Evolutionary conservation across 495 filamentous ascomycete species (phyloP).

Genomic region (Staphylotrichum tortipilum): DNA sequence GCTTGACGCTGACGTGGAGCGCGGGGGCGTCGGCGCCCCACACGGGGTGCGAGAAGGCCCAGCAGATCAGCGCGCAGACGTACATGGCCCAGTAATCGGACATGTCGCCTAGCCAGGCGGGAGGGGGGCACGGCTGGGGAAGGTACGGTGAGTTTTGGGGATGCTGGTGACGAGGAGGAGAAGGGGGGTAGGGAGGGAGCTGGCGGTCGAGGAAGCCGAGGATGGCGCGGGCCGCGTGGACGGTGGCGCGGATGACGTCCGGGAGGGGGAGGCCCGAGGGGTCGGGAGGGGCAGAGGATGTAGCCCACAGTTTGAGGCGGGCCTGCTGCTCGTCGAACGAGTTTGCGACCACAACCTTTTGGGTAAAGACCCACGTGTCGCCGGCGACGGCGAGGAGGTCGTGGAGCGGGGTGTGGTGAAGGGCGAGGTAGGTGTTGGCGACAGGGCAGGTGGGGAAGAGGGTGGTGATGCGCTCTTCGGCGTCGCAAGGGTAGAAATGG

Average conservation of each 20-base stretch:
- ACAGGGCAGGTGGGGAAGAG: slow-evolving; percentile 33
- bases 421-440: slow-evolving; percentile 39
- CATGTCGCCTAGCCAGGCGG: slow-evolving; percentile 26
- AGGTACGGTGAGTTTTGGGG: too few relatives aligned
- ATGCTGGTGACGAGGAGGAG: slow-evolving; percentile 7
- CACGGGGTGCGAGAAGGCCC: slow-evolving; percentile 32
- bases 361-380: slow-evolving; percentile 40
- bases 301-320: slow-evolving; percentile 31
- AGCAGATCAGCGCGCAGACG: slow-evolving; percentile 40
- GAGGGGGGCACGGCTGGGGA: background rate
- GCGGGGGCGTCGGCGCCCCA: background rate
- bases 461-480: slow-evolving; percentile 26
- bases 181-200: too few relatives aligned
- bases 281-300: too few relatives aligned
- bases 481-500: slow-evolving; percentile 16
- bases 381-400: slow-evolving; percentile 41
- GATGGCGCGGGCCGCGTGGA: slow-evolving; percentile 28
- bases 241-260: slow-evolving; percentile 19
- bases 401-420: slow-evolving; percentile 40
- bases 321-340: slow-evolving; percentile 31
- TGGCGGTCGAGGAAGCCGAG: slow-evolving; percentile 17
- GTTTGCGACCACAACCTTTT: slow-evolving; percentile 31
- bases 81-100: slow-evolving; percentile 44
- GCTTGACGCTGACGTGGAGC: background rate
- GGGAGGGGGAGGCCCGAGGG: slow-evolving; percentile 6